Base-by-base conservation (phyloP, 2,329 filamentous ascomycete genomes). In the Cladosporium sphaerospermum region DNA sequence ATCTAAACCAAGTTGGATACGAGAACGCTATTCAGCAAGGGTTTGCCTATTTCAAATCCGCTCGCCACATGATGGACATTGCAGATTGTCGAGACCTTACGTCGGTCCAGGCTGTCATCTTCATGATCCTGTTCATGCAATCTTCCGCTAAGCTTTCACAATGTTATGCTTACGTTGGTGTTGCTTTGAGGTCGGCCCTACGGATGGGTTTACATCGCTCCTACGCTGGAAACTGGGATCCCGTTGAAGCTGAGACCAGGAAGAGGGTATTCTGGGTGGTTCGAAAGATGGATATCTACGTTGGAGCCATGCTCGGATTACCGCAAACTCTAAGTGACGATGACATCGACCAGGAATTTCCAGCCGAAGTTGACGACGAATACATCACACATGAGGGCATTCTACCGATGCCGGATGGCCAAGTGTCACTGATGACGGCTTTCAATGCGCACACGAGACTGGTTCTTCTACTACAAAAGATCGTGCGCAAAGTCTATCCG, bases 401-500 rank as follows among this genome's bases (percentile, higher is more conserved):
- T n/a, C 60, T 73, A 47, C 73, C 78, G 2, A 79, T 81, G 73
- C 81, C 81, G 3, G 66, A 76, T 31, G 77, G 78, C 40, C 69
- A 71, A 18, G 76, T 80, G 2, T 77, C 81, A 3, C 61, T 83
- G n/a, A 78, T 83, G 70, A 74, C 75, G 19, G 82, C 78, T 13
- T 77, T 78, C 57, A 84, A 84, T 63, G 78, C 79, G 2, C 81
- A 85, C 57, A 81, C 78, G 3, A 73, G 73, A 42, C 71, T 85
- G 18, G 75, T 81, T 4, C 71, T 74, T 37, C 77, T 84, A 36
- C 69, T 84, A 31, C 71, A 77, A 50, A 84, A 84, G 64, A 81
- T 84, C 43, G 80, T 83, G 47, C 78, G 77, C 61, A 80, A 81
- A 51, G 79, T 85, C 9, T 85, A 85, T 61, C 82, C 82, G 0